A percentile compares a stretch with the other conserved stretches of the same genome.
Evolutionary conservation across 345 rosid species (phyloP).

Genomic region (Hibiscus tridactylites): DNA sequence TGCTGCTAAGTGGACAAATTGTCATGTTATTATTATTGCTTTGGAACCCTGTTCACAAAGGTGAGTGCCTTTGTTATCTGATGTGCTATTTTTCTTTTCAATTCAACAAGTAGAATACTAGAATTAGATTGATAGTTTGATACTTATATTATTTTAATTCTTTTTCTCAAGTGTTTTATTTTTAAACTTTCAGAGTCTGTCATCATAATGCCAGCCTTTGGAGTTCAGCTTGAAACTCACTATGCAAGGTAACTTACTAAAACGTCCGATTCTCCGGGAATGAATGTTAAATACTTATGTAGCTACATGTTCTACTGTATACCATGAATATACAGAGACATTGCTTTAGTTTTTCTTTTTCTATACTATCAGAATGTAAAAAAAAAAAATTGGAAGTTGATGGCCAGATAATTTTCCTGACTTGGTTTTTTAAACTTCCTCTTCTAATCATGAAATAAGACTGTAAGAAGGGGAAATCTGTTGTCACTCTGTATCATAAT

Average conservation of each 20-base stretch:
- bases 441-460: not conserved
- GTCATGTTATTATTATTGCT: slow-evolving; percentile 28
- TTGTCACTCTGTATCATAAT: not conserved
- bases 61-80: slow-evolving; percentile 24
- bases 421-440: not conserved
- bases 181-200: slow-evolving; percentile 60
- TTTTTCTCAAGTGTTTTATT: slow-evolving; percentile 13
- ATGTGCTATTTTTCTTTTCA: not conserved
- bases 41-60: slow-evolving; percentile 50
- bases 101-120: not conserved
- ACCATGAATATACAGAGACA: not conserved
- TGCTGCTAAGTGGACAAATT: slow-evolving; percentile 32
- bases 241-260: slow-evolving; percentile 42
- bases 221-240: slow-evolving; percentile 77
- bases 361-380: not conserved
- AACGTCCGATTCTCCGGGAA: not conserved
- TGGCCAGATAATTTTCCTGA: not conserved
- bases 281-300: not conserved
- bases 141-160: not conserved
- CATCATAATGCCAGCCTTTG: slow-evolving; percentile 64
- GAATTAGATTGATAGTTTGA: not conserved
- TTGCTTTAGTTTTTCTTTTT: not conserved
- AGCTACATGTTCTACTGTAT: not conserved
- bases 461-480: not conserved
- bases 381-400: not conserved